Evolutionary conservation across 768 basidiomycete species (phyloP).

Genomic region (Boletellus sp.): DNA sequence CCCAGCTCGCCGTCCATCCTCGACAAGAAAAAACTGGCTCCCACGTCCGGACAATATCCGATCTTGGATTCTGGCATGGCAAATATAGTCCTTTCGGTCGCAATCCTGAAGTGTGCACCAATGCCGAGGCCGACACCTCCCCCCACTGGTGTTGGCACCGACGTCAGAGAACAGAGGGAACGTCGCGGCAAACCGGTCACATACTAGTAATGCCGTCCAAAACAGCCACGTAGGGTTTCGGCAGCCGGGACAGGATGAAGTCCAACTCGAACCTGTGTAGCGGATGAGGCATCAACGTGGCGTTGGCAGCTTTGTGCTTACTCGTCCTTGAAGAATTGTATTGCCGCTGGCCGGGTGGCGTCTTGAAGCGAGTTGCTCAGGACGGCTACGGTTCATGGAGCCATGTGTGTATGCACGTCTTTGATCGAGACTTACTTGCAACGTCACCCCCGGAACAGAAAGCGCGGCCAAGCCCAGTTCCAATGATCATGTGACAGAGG

Average conservation of each 20-base stretch:
- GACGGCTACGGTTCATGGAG: constrained; percentile 43
- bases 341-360: constrained; percentile 55
- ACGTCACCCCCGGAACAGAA: constrained; percentile 98
- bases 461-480: constrained; percentile 65
- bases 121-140: constrained; percentile 89
- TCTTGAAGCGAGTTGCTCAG: constrained; percentile 47
- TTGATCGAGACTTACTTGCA: constrained; percentile 52
- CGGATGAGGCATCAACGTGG: constrained; percentile 9
- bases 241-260: constrained; percentile 61
- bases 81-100: constrained; percentile 87
- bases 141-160: constrained; percentile 60
- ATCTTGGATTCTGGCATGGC: constrained; percentile 98
- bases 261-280: constrained; percentile 71
- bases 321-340: constrained; percentile 90
- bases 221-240: constrained; percentile 87
- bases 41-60: constrained; percentile 90
- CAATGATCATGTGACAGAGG: constrained; percentile 69
- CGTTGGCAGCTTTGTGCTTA: constrained; percentile 38
- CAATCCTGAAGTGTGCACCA: constrained; percentile 85
- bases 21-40: constrained; percentile 85
- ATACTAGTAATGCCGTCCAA: constrained; percentile 90
- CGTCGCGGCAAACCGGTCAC: constrained; percentile 26
- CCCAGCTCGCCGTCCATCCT: constrained; percentile 89
- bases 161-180: neutral
- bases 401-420: neutral